Conservation (phyloP, 2,329 filamentous ascomycete species). For the Stromatinia cepivora region DNA sequence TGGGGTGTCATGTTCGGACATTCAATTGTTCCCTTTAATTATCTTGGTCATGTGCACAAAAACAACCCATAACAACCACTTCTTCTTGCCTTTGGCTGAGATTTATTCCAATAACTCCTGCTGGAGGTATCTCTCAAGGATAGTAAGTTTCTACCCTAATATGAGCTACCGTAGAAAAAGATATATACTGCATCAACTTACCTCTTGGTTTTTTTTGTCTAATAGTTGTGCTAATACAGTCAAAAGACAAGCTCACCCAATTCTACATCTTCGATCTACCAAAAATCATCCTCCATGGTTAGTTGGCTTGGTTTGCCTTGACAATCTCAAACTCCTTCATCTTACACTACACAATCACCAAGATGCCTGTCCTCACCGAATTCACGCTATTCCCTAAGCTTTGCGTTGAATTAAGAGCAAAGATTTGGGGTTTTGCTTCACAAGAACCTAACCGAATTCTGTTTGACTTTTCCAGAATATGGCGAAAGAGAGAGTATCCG, state of each 20-base stretch:
- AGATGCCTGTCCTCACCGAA: not conserved
- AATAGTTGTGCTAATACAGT: no score
- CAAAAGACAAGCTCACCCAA: no score
- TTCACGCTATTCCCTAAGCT: conserved; percentile 7
- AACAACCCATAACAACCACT: not conserved
- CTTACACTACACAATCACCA: not conserved
- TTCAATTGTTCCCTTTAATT: not conserved
- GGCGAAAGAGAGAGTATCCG: no score
- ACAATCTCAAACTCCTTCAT: not conserved
- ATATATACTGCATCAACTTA: not conserved
- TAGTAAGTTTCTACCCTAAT: not conserved
- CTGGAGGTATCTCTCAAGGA: not conserved
- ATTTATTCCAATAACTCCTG: not conserved
- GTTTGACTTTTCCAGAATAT: rapidly evolving
- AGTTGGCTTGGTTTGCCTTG: not conserved
- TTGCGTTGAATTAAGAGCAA: not conserved
- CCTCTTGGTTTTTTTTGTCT: not conserved
- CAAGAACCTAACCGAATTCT: not conserved
- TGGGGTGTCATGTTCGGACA: no score
- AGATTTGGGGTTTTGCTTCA: not conserved
- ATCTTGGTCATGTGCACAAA: no score
- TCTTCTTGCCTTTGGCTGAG: not conserved
- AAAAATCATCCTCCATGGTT: not conserved
- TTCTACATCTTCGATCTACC: not conserved
- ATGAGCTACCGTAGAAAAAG: not conserved